Conservation (phyloP, 208 protist genomes). For the Cochliopodium minus region DNA sequence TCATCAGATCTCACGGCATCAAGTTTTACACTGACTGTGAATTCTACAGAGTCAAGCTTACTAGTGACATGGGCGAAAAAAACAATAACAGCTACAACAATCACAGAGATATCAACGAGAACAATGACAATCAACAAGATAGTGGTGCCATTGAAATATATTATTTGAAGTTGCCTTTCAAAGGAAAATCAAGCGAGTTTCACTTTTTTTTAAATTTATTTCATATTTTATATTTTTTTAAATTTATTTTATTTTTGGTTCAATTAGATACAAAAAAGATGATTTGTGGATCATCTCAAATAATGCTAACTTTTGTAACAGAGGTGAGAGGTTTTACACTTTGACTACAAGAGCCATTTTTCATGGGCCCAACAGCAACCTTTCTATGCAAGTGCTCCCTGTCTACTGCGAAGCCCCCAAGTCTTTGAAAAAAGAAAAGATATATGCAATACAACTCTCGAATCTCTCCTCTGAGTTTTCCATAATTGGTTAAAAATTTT, state of each 20-base stretch:
- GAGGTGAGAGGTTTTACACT: not conserved
- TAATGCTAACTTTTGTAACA: not conserved
- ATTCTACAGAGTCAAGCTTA: too few species aligned
- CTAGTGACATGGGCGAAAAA: too few species aligned
- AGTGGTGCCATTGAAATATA: too few species aligned
- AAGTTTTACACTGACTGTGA: constrained; percentile 8
- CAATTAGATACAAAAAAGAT: constrained; percentile 1
- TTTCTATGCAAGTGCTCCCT: not conserved
- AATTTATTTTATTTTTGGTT: too few species aligned
- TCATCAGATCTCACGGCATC: not conserved
- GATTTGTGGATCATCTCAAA: constrained; percentile 7
- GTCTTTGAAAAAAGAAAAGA: not conserved
- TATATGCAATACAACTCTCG: constrained; percentile 5
- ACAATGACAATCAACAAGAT: not conserved
- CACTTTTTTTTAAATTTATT: too few species aligned
- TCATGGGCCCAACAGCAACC: not conserved
- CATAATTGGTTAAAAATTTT: constrained; percentile 6
- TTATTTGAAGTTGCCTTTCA: not conserved
- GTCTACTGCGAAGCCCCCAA: not conserved
- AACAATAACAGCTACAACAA: too few species aligned
- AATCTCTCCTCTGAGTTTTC: constrained; percentile 3
- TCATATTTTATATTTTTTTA: too few species aligned
- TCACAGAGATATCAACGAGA: not conserved
- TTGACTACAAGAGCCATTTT: not conserved
- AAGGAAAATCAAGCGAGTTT: not conserved